These are phyloP conservation scores for Leishmania braziliensis DNA, from an alignment of 208 protist species.

Conservation along the genomic window DNA sequence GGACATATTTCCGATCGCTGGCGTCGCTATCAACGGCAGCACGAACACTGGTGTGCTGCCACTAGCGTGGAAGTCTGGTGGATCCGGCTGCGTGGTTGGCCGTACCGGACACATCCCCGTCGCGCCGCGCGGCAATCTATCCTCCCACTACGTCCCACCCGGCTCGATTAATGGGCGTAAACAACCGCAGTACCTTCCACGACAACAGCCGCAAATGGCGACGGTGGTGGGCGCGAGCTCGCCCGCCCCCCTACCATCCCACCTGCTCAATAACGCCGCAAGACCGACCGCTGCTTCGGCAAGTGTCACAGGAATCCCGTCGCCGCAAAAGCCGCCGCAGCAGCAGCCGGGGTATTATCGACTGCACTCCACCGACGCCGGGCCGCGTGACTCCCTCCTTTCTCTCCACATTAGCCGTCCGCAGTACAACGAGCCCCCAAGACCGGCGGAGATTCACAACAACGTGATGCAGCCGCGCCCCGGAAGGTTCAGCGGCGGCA, in stretches of 20 bases:
- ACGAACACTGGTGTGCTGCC: constrained; percentile 34
- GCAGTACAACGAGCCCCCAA: not conserved
- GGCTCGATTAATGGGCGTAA: not conserved
- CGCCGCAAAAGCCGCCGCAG: not conserved
- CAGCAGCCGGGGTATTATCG: not conserved
- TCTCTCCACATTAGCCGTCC: constrained; percentile 4
- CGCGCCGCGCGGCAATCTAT: constrained; percentile 20
- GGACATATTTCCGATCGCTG: constrained; percentile 8
- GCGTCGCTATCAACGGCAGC: constrained; percentile 27
- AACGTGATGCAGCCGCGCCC: not conserved
- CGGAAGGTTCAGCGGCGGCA: not conserved
- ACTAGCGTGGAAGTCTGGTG: constrained; percentile 73
- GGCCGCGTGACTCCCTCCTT: constrained; percentile 4
- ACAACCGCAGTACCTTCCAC: not conserved
- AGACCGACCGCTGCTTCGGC: not conserved
- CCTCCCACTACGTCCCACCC: constrained; percentile 26
- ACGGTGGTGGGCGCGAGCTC: not conserved
- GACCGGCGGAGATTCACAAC: constrained; percentile 5
- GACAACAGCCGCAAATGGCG: not conserved
- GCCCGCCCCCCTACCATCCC: not conserved
- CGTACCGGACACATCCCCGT: constrained; percentile 32
- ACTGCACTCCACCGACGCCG: not conserved
- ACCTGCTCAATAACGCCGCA: not conserved
- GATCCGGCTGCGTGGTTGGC: constrained; percentile 45
- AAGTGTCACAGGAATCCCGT: not conserved